A percentile compares a stretch with the other conserved stretches of the same genome.
These are phyloP conservation scores for Venturia oleaginea DNA, from an alignment of 2,329 filamentous ascomycete species.

Conservation along the genomic window DNA sequence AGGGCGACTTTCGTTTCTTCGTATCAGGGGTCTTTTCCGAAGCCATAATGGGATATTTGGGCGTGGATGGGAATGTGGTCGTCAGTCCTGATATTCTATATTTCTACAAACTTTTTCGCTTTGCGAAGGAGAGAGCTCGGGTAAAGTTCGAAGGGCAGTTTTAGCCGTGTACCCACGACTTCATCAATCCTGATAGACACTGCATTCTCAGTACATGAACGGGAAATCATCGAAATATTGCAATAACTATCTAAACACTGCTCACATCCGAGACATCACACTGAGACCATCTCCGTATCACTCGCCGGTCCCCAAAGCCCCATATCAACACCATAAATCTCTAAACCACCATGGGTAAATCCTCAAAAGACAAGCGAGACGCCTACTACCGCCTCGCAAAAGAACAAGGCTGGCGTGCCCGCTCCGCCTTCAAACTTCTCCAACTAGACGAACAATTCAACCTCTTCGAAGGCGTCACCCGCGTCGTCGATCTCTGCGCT, in stretches of 20 bases:
- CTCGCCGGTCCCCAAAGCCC: neutral
- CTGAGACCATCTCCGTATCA: neutral
- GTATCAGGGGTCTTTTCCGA: neutral
- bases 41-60: neutral
- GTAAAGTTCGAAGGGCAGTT: neutral
- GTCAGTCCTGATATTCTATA: too few species aligned
- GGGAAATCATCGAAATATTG: neutral
- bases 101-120: neutral
- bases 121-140: neutral
- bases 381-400: conserved; percentile 97
- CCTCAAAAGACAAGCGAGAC: conserved; percentile 97
- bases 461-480: conserved; percentile 78
- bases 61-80: neutral
- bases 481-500: conserved; percentile 92
- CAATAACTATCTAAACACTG: neutral
- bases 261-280: neutral
- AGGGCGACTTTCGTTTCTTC: conserved; percentile 5
- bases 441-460: conserved; percentile 96
- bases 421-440: conserved; percentile 93
- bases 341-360: conserved; percentile 68
- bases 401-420: conserved; percentile 95
- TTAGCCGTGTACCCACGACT: neutral
- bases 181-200: neutral
- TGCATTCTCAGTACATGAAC: neutral
- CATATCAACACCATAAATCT: neutral